Conservation (phyloP, 169 alveolate genomes). For the Plasmodium cynomolgi region DNA sequence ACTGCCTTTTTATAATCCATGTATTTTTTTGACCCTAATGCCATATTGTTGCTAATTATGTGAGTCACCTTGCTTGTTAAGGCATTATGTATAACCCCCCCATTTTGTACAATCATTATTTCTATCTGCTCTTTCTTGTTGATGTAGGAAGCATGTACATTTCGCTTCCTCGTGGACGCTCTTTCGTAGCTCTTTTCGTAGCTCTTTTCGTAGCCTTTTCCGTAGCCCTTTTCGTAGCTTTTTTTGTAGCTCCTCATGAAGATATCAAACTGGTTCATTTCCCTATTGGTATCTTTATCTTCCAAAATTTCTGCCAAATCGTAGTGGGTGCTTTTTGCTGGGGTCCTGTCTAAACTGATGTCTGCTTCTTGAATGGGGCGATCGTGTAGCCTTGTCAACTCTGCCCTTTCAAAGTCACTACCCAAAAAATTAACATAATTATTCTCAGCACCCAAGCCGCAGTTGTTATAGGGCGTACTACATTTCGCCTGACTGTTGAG, state of each 20-base stretch:
- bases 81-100: slow-evolving; percentile 59
- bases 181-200: neutral
- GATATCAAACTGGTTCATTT: slow-evolving; percentile 4
- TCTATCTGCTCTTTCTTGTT: slow-evolving; percentile 66
- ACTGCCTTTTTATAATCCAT: slow-evolving; percentile 50
- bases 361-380: neutral
- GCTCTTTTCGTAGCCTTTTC: no score
- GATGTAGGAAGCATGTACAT: slow-evolving; percentile 29
- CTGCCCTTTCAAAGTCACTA: neutral
- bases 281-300: neutral
- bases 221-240: neutral
- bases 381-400: neutral
- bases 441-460: neutral
- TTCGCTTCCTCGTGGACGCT: neutral
- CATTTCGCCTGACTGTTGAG: neutral
- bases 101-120: slow-evolving; percentile 66
- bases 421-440: neutral
- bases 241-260: slow-evolving; percentile 3
- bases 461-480: neutral
- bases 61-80: slow-evolving; percentile 60
- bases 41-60: slow-evolving; percentile 71
- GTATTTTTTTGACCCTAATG: slow-evolving; percentile 63
- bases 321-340: neutral
- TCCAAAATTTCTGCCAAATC: neutral
- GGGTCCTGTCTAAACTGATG: slow-evolving; percentile 12